A percentile compares a stretch with the other conserved stretches of the same genome.
phyloP scores from a whole-genome alignment of 371 early-diverging fungal genomes.

The Mucor lusitanicus region DNA sequence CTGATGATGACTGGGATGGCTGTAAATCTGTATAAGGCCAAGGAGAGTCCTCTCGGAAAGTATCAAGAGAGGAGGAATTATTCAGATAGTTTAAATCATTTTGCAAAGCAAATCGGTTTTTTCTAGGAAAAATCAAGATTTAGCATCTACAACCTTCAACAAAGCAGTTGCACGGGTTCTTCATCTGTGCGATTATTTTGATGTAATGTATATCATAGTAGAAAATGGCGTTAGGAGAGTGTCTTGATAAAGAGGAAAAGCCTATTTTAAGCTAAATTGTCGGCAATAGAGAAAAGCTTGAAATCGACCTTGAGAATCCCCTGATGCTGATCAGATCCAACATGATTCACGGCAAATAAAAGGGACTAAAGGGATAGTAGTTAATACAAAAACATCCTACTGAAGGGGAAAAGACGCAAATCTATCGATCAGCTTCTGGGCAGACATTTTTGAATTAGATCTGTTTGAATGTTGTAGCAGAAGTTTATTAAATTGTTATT shows the following conservation, averaged over 20 bases:
- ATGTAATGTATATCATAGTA: background rate
- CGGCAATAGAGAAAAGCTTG: background rate
- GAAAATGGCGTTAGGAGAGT: background rate
- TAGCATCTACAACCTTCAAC: too few relatives aligned
- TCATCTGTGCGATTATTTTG: too few relatives aligned
- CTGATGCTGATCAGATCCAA: background rate
- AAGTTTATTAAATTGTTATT: slow-evolving; percentile 22
- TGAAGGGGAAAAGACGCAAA: background rate
- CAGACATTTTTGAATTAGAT: background rate
- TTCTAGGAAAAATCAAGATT: too few relatives aligned
- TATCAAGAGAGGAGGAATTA: too few relatives aligned
- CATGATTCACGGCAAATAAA: background rate
- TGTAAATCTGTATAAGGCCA: too few relatives aligned
- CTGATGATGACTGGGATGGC: too few relatives aligned
- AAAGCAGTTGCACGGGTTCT: too few relatives aligned
- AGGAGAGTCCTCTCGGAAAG: too few relatives aligned
- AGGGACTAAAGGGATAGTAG: background rate
- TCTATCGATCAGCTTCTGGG: background rate
- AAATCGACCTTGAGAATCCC: background rate
- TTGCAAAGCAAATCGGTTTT: too few relatives aligned
- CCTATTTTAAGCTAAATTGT: background rate
- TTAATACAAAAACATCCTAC: background rate
- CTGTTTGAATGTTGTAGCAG: background rate
- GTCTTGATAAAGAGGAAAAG: background rate
- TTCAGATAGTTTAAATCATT: too few relatives aligned